Percentiles rank a stretch among this genome's conserved stretches.
These are phyloP conservation scores for Theobroma cacao DNA, from an alignment of 345 rosid genomes.

Conservation along the genomic window DNA sequence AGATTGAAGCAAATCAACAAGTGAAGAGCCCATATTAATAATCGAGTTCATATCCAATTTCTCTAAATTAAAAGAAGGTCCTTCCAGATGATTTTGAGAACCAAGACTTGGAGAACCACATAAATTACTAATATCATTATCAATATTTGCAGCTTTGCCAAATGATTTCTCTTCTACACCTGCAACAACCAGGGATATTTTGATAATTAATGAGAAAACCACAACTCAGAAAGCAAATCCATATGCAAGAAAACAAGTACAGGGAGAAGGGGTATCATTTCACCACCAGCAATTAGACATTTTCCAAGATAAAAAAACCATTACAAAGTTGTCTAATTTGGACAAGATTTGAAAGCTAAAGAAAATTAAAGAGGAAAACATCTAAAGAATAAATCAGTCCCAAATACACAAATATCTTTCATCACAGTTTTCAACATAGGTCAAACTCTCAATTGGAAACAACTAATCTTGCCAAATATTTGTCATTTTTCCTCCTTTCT, in stretches of 20 bases:
- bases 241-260: not conserved
- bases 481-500: not conserved
- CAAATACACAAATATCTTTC: not conserved
- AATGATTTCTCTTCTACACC: slow-evolving; percentile 68
- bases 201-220: not conserved
- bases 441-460: not conserved
- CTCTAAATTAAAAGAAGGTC: slow-evolving; percentile 60
- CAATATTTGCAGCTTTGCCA: slow-evolving; percentile 45
- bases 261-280: not conserved
- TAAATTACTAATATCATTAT: slow-evolving; percentile 49
- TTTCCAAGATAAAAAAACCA: not conserved
- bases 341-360: not conserved
- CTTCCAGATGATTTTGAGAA: slow-evolving; percentile 54
- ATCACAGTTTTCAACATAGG: not conserved
- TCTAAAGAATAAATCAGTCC: not conserved
- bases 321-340: not conserved
- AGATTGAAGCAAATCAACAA: slow-evolving; percentile 60
- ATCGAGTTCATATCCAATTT: slow-evolving; percentile 54
- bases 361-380: not conserved
- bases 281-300: not conserved
- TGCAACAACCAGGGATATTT: slow-evolving; percentile 28
- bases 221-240: not conserved
- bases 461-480: not conserved
- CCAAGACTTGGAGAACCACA: slow-evolving; percentile 62
- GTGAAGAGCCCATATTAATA: slow-evolving; percentile 54